Evolutionary conservation across 1,284 basidiomycete species (phyloP).

Genomic region (Paramarasmius palmivorus): DNA sequence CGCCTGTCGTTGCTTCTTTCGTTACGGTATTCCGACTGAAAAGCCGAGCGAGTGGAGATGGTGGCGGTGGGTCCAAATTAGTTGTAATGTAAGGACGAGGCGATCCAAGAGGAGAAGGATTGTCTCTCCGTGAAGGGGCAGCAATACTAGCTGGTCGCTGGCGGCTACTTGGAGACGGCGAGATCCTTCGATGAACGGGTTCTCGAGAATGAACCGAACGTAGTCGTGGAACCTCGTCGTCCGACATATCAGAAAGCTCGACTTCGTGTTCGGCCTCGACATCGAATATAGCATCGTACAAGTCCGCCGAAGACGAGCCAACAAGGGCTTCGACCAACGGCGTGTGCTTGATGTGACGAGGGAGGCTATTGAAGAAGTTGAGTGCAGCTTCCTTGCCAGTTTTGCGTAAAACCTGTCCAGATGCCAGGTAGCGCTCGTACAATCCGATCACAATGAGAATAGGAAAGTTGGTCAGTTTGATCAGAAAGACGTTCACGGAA

Average conservation of each 20-base stretch:
- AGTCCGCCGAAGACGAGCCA: slow-evolving; percentile 59
- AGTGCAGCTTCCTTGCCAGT: slow-evolving; percentile 52
- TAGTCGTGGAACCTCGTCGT: slow-evolving; percentile 35
- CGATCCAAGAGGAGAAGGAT: slow-evolving; percentile 18
- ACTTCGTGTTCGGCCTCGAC: slow-evolving; percentile 55
- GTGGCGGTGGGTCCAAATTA: slow-evolving; percentile 17
- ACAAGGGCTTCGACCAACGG: slow-evolving; percentile 73
- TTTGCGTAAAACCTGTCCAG: slow-evolving; percentile 48
- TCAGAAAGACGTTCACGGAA: slow-evolving; percentile 79
- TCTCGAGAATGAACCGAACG: slow-evolving; percentile 45
- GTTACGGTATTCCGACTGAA: slow-evolving; percentile 35
- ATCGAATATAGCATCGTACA: slow-evolving; percentile 79
- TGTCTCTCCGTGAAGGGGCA: slow-evolving; percentile 12
- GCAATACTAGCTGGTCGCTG: slow-evolving; percentile 19
- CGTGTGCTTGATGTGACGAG: slow-evolving; percentile 68
- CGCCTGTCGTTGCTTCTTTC: slow-evolving; percentile 19
- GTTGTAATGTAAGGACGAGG: slow-evolving; percentile 19
- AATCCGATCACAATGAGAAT: slow-evolving; percentile 75
- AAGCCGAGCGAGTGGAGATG: slow-evolving; percentile 49
- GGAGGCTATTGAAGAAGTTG: slow-evolving; percentile 61
- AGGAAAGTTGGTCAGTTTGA: slow-evolving; percentile 81
- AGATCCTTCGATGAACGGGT: slow-evolving; percentile 24
- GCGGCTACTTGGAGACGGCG: slow-evolving; percentile 22
- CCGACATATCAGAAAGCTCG: slow-evolving; percentile 50
- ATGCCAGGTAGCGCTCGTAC: slow-evolving; percentile 75